Percentiles rank a stretch among this genome's conserved stretches.
These are phyloP conservation scores for Phytomonas sp. DNA, from an alignment of 208 protist genomes.

Conservation along the genomic window DNA sequence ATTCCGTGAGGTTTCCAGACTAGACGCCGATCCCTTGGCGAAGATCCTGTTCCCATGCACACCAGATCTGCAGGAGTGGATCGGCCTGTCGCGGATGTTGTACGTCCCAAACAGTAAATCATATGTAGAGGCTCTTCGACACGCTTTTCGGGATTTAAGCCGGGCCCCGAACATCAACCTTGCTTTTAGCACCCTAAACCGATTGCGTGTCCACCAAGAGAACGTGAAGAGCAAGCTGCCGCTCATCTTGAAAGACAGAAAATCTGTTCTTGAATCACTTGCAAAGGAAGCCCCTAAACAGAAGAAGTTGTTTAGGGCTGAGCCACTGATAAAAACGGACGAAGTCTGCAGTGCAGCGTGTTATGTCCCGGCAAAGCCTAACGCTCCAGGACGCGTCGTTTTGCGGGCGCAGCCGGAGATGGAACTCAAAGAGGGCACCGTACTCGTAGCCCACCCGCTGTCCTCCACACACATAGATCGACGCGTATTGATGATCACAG, in stretches of 20 bases:
- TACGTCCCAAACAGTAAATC: conserved; percentile 42
- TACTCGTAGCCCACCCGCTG: conserved; percentile 72
- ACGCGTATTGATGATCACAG: conserved; percentile 73
- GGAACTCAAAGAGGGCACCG: conserved; percentile 56
- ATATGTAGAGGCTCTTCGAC: conserved; percentile 47
- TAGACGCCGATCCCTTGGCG: conserved; percentile 52
- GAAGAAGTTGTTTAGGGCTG: conserved; percentile 34
- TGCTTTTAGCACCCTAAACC: conserved; percentile 67
- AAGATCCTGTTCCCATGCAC: conserved; percentile 69
- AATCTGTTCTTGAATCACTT: conserved; percentile 27
- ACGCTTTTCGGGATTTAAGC: conserved; percentile 36
- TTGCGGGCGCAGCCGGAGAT: conserved; percentile 23
- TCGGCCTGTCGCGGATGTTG: conserved; percentile 31
- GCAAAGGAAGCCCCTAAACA: conserved; percentile 19
- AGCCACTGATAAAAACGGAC: conserved; percentile 16
- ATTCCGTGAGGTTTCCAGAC: conserved; percentile 39
- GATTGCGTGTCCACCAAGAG: conserved; percentile 58
- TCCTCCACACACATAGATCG: conserved; percentile 75
- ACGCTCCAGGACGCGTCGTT: conserved; percentile 39
- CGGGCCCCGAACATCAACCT: conserved; percentile 35
- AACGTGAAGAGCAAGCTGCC: conserved; percentile 45
- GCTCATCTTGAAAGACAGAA: conserved; percentile 37
- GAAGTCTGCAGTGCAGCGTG: conserved; percentile 9
- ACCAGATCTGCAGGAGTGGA: conserved; percentile 49
- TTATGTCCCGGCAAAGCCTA: conserved; percentile 31